phyloP scores from a whole-genome alignment of 371 early-diverging fungal genomes.

The Dichotomocladium elegans region DNA sequence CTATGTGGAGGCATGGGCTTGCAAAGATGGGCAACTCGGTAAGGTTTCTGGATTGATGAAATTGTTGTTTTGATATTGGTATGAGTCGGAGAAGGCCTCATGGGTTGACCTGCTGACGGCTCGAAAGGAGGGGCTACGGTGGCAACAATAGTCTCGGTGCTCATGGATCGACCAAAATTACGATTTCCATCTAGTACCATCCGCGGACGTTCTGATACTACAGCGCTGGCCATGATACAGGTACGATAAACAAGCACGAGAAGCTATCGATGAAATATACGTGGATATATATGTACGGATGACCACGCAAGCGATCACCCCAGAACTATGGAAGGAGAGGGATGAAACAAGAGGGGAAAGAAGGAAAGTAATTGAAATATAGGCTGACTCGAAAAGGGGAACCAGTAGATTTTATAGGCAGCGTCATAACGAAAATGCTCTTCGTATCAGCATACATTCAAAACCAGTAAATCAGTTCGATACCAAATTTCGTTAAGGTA shows the following conservation, averaged over 20 bases:
- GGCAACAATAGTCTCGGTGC: slow-evolving; percentile 8
- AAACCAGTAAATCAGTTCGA: background rate
- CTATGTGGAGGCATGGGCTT: background rate
- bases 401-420: background rate
- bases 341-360: background rate
- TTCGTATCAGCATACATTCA: background rate
- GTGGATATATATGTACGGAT: background rate
- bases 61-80: background rate
- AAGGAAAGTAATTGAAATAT: background rate
- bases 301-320: background rate
- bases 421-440: background rate
- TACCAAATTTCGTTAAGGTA: background rate
- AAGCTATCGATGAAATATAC: background rate
- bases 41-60: background rate
- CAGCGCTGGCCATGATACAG: background rate
- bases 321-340: background rate
- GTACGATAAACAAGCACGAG: too few species aligned
- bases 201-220: background rate
- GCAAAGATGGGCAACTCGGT: background rate
- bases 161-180: slow-evolving; percentile 2
- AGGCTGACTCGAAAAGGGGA: background rate
- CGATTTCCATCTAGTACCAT: background rate
- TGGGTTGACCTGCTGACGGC: background rate
- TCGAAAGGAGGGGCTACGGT: background rate
- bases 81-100: background rate